Conservation (phyloP, 129 eudicot species). For the Helichrysum umbraculigerum region DNA sequence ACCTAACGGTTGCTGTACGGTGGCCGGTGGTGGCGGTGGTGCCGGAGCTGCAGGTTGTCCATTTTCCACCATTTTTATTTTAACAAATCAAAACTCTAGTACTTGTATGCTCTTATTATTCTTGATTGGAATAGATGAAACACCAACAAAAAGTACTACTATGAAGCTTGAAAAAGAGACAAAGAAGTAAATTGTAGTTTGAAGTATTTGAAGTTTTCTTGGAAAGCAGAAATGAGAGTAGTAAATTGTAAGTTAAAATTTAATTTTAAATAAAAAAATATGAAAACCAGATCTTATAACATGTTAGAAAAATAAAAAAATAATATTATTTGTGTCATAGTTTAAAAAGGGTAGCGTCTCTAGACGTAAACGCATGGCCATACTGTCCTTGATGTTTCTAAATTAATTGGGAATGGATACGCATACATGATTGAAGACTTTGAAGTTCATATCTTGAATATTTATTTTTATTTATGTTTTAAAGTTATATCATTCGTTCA, state of each 20-base stretch:
- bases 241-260: slow-evolving; percentile 22
- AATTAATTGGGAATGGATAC: background rate
- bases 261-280: background rate
- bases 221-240: slow-evolving; percentile 34
- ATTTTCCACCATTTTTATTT: slow-evolving; percentile 56
- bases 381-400: slow-evolving; percentile 12
- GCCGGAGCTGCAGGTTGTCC: slow-evolving; percentile 41
- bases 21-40: slow-evolving; percentile 46
- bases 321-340: background rate
- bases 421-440: background rate
- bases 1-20: slow-evolving; percentile 58
- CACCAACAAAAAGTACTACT: background rate
- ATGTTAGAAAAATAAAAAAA: slow-evolving; percentile 29
- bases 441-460: background rate
- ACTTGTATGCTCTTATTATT: background rate
- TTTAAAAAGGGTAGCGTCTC: background rate
- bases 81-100: background rate
- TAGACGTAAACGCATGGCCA: slow-evolving; percentile 35
- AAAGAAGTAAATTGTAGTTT: background rate
- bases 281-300: slow-evolving; percentile 36
- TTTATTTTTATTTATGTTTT: too few relatives aligned
- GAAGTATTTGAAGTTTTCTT: slow-evolving; percentile 20
- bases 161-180: slow-evolving; percentile 23
- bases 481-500: too few relatives aligned
- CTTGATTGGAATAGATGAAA: background rate